Conservation (phyloP, 805 yeast genomes). For the Metschnikowia hibisci region DNA sequence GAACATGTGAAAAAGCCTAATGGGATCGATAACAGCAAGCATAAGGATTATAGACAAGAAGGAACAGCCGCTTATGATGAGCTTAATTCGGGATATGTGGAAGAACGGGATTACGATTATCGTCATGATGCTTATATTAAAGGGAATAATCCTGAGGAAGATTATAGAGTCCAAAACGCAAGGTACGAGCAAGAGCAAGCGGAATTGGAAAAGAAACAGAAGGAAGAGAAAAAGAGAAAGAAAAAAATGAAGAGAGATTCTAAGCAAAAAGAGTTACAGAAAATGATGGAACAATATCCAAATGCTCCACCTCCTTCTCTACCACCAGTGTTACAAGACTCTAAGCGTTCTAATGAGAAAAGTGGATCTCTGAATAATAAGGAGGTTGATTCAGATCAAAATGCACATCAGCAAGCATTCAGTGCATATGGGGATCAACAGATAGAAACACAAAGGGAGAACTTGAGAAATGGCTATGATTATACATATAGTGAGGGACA, state of each 20-base stretch:
- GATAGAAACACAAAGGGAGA: background rate
- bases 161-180: background rate
- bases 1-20: too few species aligned
- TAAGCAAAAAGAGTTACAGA: constrained; percentile 6
- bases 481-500: background rate
- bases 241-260: constrained; percentile 15
- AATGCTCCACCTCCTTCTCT: constrained; percentile 19
- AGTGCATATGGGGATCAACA: background rate
- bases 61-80: too few species aligned
- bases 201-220: background rate
- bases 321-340: constrained; percentile 3
- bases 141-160: too few species aligned
- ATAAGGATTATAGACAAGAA: too few species aligned
- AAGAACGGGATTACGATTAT: too few species aligned
- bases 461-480: background rate
- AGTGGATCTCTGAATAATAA: background rate
- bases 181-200: background rate
- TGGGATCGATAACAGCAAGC: too few species aligned
- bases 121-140: too few species aligned
- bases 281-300: constrained; percentile 13
- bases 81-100: too few species aligned
- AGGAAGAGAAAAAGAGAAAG: constrained; percentile 5
- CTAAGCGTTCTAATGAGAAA: background rate
- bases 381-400: background rate
- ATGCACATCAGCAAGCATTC: background rate